Percentiles rank a stretch among this genome's conserved stretches.
Evolutionary conservation across 148 eudicot species (phyloP).

Genomic region (Euryodendron excelsum): DNA sequence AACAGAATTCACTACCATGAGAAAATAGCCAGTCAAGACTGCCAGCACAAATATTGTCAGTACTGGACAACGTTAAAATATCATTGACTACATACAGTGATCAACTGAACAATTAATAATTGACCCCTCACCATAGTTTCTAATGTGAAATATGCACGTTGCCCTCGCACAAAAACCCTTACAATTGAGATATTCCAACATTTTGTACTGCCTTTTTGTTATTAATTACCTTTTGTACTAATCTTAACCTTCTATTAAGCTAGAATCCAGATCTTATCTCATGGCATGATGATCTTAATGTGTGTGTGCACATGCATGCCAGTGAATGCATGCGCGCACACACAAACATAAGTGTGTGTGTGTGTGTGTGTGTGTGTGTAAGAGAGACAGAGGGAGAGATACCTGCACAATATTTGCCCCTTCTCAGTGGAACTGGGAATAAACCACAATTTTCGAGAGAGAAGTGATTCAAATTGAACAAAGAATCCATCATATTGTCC

Average conservation of each 20-base stretch:
- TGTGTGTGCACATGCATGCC: background rate
- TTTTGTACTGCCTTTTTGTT: no score
- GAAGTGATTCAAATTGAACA: constrained; percentile 84
- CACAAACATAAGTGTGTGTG: no score
- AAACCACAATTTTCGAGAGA: constrained; percentile 73
- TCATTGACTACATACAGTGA: background rate
- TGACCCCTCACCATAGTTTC: background rate
- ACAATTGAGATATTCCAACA: background rate
- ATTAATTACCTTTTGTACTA: background rate
- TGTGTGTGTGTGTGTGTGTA: background rate
- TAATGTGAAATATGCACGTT: background rate
- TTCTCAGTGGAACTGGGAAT: constrained; percentile 70
- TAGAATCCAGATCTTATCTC: background rate
- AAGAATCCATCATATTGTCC: constrained; percentile 92
- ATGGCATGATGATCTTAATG: background rate
- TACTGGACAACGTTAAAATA: background rate
- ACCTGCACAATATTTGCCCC: constrained; percentile 93
- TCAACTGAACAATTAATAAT: background rate
- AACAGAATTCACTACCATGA: background rate
- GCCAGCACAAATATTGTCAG: background rate
- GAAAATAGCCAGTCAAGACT: background rate
- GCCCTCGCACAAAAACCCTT: background rate
- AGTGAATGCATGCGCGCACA: background rate
- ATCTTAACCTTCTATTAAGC: background rate
- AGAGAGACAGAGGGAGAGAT: constrained; percentile 22